phyloP scores from a whole-genome alignment of 1,139 yeast species.

The Diutina rugosa region DNA sequence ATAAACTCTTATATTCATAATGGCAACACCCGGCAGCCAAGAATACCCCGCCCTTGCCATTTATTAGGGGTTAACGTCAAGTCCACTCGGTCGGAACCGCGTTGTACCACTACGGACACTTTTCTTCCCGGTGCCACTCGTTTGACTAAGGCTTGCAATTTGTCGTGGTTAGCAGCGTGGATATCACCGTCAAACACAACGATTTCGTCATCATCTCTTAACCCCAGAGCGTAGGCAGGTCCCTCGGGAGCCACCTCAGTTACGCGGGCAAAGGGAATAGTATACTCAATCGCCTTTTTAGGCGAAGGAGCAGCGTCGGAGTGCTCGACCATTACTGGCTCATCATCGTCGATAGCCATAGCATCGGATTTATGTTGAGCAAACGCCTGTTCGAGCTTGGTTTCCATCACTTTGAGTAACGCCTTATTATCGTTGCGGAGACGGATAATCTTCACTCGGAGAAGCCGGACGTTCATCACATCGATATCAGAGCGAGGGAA shows the following conservation, averaged over 20 bases:
- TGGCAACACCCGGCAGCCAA: conserved; percentile 41
- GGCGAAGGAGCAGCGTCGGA: neutral
- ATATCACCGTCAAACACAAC: conserved; percentile 36
- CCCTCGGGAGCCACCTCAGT: conserved; percentile 32
- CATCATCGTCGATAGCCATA: neutral
- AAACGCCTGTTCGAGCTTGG: conserved; percentile 32
- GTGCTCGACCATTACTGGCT: neutral
- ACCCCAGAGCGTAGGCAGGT: conserved; percentile 34
- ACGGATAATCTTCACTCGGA: conserved; percentile 52
- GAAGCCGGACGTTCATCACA: conserved; percentile 51
- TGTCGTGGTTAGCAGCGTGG: conserved; percentile 39
- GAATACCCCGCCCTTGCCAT: conserved; percentile 64
- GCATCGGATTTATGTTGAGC: conserved; percentile 3
- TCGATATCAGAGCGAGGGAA: conserved; percentile 81
- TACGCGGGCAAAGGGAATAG: conserved; percentile 44
- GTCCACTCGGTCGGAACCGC: conserved; percentile 13
- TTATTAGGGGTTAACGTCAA: conserved; percentile 36
- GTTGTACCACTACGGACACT: conserved; percentile 21
- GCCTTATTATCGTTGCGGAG: conserved; percentile 54
- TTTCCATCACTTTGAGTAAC: conserved; percentile 36
- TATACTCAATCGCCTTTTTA: neutral
- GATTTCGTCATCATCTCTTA: conserved; percentile 34
- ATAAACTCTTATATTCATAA: neutral
- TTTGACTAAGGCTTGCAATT: conserved; percentile 12
- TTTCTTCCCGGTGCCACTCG: conserved; percentile 22